Evolutionary conservation across 768 basidiomycete species (phyloP).

Genomic region (Suillus sp.): DNA sequence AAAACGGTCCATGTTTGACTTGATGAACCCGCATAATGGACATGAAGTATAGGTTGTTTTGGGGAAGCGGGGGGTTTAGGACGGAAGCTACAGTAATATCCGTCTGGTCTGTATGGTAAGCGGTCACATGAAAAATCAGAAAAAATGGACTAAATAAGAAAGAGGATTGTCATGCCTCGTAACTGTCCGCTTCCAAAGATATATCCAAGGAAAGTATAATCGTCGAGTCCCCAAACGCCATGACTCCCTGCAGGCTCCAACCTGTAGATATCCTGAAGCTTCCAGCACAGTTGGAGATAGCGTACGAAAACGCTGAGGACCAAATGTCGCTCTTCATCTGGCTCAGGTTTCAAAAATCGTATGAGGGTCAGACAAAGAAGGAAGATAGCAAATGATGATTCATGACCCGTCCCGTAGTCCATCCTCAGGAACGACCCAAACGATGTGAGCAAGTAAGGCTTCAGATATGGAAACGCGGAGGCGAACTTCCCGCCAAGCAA

Average conservation of each 20-base stretch:
- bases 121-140: not conserved
- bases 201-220: constrained; percentile 87
- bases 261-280: constrained; percentile 83
- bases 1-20: constrained; percentile 86
- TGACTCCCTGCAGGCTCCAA: constrained; percentile 97
- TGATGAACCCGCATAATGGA: constrained; percentile 75
- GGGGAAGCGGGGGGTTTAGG: constrained; percentile 56
- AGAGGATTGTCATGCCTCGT: constrained; percentile 52
- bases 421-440: constrained; percentile 91
- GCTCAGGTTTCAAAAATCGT: constrained; percentile 59
- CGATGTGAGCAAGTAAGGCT: constrained; percentile 76
- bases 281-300: constrained; percentile 83
- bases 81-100: constrained; percentile 66
- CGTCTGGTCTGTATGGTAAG: constrained; percentile 51
- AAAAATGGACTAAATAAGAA: constrained; percentile 12
- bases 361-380: constrained; percentile 72
- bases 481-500: constrained; percentile 51
- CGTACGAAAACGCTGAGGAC: constrained; percentile 68
- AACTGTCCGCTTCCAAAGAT: constrained; percentile 91
- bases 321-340: constrained; percentile 61
- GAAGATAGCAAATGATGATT: constrained; percentile 83
- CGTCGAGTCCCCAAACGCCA: constrained; percentile 97
- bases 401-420: constrained; percentile 98
- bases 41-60: constrained; percentile 80
- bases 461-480: constrained; percentile 59